Conservation (phyloP, 129 eudicot species). For the Solidago caesia region DNA sequence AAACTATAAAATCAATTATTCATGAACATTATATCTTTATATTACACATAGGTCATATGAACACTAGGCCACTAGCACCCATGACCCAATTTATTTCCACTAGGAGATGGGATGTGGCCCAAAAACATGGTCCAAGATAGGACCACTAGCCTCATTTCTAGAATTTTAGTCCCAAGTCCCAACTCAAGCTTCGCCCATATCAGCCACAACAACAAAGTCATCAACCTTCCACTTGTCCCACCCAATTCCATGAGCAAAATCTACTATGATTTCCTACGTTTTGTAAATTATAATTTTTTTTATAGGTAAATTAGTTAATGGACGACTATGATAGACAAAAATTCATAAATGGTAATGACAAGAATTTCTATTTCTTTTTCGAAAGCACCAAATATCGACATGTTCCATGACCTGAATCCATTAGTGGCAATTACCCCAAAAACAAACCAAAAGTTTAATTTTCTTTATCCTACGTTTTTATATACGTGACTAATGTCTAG, state of each 20-base stretch:
- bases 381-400: background rate
- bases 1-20: background rate
- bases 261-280: background rate
- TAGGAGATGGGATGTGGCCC: constrained; percentile 30
- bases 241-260: constrained; percentile 16
- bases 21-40: background rate
- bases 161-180: background rate
- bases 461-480: no score
- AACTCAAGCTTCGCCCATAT: constrained; percentile 9
- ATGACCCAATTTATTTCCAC: constrained; percentile 24
- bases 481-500: no score
- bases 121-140: constrained; percentile 30
- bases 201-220: constrained; percentile 19
- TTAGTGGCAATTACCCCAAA: no score
- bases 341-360: no score
- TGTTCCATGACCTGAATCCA: no score
- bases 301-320: no score
- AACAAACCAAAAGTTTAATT: no score
- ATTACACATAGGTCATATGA: background rate
- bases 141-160: constrained; percentile 15
- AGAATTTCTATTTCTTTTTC: background rate
- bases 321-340: no score
- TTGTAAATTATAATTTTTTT: no score
- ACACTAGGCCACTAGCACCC: background rate
- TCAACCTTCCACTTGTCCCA: constrained; percentile 18